Conservation (phyloP, 1,284 basidiomycete species). For the Leccinum pachyderme region DNA sequence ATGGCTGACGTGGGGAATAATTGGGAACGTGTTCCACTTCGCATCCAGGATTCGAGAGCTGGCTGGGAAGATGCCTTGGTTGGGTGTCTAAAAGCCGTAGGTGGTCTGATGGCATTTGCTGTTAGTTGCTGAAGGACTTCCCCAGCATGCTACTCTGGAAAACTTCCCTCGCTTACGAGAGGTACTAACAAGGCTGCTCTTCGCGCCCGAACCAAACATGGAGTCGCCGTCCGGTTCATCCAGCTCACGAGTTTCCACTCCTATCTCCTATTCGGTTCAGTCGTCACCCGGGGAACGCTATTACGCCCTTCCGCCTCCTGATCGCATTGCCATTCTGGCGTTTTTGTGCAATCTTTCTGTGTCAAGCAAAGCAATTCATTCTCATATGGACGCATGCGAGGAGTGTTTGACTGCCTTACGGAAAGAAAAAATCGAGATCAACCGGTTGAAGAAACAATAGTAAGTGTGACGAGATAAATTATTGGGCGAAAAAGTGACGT, state of each 20-base stretch:
- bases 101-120: constrained; percentile 33
- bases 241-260: constrained; percentile 45
- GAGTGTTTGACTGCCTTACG: constrained; percentile 86
- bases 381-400: constrained; percentile 89
- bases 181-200: constrained; percentile 75
- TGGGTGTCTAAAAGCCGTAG: constrained; percentile 86
- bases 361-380: constrained; percentile 84
- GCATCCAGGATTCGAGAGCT: constrained; percentile 60
- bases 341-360: constrained; percentile 91
- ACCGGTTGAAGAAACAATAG: constrained; percentile 84
- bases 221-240: constrained; percentile 44
- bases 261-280: constrained; percentile 35
- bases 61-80: constrained; percentile 87
- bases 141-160: constrained; percentile 71
- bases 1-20: constrained; percentile 76
- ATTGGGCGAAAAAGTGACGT: constrained; percentile 8
- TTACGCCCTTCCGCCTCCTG: constrained; percentile 65
- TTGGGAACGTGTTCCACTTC: constrained; percentile 75
- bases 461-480: constrained; percentile 44
- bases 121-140: constrained; percentile 14
- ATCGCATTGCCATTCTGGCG: constrained; percentile 82
- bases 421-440: constrained; percentile 95
- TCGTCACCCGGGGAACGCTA: constrained; percentile 71
- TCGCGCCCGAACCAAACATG: constrained; percentile 49
- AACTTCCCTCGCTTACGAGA: constrained; percentile 76